These are phyloP conservation scores for Oenanthe javanica DNA, from an alignment of 140 eudicot genomes.

Conservation along the genomic window DNA sequence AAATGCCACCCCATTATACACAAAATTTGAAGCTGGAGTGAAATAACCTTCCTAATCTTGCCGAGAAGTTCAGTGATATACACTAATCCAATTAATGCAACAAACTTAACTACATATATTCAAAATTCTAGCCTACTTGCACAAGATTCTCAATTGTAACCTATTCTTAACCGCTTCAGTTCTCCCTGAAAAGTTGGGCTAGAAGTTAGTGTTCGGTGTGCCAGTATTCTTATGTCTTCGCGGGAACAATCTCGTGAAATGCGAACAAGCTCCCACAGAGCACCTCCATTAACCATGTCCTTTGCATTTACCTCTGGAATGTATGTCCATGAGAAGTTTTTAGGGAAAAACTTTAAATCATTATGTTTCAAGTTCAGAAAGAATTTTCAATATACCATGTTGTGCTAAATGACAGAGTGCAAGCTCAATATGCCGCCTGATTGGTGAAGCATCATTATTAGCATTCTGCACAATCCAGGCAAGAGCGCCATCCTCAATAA, in stretches of 20 bases:
- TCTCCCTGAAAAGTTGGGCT: constrained; percentile 63
- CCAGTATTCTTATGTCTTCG: constrained; percentile 74
- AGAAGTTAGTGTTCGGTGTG: constrained; percentile 52
- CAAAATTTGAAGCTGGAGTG: constrained; percentile 8
- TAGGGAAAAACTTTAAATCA: background rate
- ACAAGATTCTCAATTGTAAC: constrained; percentile 24
- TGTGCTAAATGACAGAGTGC: constrained; percentile 95
- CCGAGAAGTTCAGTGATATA: constrained; percentile 11
- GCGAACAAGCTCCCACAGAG: constrained; percentile 87
- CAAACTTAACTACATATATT: background rate
- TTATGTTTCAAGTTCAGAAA: background rate
- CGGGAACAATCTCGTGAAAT: constrained; percentile 80
- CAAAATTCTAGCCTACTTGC: background rate
- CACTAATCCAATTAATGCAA: constrained; percentile 10
- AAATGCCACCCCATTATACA: constrained; percentile 8
- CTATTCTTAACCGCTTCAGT: constrained; percentile 58
- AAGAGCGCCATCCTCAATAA: constrained; percentile 81
- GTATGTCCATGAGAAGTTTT: background rate
- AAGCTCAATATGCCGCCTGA: constrained; percentile 86
- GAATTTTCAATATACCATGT: constrained; percentile 38
- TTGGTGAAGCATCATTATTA: constrained; percentile 75
- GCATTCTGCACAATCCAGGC: constrained; percentile 93
- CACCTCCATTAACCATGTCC: constrained; percentile 81
- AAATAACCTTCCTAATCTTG: background rate
- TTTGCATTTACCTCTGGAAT: constrained; percentile 65